Evolutionary conservation across 306 rosid species (phyloP), one percentile per base, ranked within the genome.

Genomic region (Citrullus mucosospermus): DNA sequence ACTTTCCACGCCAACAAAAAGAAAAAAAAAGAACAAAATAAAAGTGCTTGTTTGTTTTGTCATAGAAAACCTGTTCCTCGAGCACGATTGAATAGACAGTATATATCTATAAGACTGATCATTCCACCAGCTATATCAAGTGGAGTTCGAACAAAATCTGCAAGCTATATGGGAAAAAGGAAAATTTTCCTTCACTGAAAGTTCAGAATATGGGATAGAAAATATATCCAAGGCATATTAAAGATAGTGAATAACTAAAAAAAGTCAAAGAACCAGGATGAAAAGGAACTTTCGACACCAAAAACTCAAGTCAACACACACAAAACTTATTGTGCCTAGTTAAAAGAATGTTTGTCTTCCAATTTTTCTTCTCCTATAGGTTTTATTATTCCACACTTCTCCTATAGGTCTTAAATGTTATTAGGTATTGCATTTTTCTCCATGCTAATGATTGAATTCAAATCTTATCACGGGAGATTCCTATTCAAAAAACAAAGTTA

Each of bases 41-140:
- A 1, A 73, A 14, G 67, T 55, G 66, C 28, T 34, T 14, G 11
- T 16, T 12, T 22, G 9, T 44, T 50, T 80, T 5, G 54, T 61
- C 80, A 77, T 79, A 68, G 41, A 81, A 55, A 58, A 95, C 97
- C 99, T 95, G 99, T 95, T 68, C 99, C 99, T 67, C 99, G 89
- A 75, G 99, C 99, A 34, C 97, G 97, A 83, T 92, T 95, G 92
- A 95, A 92, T 70, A 92, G 87, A 85, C 99, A 95, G 55, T 95
- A 95, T 65, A 92, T 81, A 82, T 95, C 97, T 73, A 95, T 89
- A 58, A 95, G 93, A 87, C 90, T 95, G 82, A 95, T 90, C 85
- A 95, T 88, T 78, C 97, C 99, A 51, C 99, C 99, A 62, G 96
- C 86, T 78, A 87, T 88, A 85, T 95, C 97, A 78, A 95, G 92